Evolutionary conservation across 306 rosid species (phyloP).

Genomic region (Alnus rubra): DNA sequence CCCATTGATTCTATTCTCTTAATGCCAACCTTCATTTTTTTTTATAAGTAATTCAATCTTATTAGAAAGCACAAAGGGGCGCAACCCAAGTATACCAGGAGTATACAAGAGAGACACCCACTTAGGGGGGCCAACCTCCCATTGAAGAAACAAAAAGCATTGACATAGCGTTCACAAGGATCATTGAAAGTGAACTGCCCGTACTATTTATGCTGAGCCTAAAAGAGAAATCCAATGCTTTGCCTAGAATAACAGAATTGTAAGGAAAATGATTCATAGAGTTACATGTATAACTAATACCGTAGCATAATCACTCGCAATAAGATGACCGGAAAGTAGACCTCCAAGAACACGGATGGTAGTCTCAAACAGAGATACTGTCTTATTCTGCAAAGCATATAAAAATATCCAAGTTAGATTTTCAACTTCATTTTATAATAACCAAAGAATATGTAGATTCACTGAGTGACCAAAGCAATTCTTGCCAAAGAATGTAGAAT

Average conservation of each 20-base stretch:
- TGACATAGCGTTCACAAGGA: neutral
- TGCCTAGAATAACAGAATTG: neutral
- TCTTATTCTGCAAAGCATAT: slow-evolving; percentile 77
- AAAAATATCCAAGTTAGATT: slow-evolving; percentile 4
- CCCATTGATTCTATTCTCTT: neutral
- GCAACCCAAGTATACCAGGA: too few species aligned
- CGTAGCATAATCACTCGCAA: slow-evolving; percentile 88
- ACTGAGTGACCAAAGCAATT: slow-evolving; percentile 1
- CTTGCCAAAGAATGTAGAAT: neutral
- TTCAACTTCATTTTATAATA: neutral
- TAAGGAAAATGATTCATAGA: slow-evolving; percentile 7
- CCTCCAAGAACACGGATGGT: slow-evolving; percentile 91
- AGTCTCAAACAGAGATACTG: slow-evolving; percentile 92
- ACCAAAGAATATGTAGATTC: neutral
- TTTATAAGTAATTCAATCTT: too few species aligned
- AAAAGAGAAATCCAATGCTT: neutral
- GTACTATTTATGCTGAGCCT: neutral
- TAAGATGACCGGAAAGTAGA: slow-evolving; percentile 86
- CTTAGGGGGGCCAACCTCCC: too few species aligned
- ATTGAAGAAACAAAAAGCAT: neutral
- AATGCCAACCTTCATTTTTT: neutral
- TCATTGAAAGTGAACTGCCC: neutral
- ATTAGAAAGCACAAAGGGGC: too few species aligned
- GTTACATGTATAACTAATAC: slow-evolving; percentile 42
- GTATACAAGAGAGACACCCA: too few species aligned